Evolutionary conservation across 1,284 basidiomycete genomes (phyloP).

Genomic region (Ustilago cynodontis): DNA sequence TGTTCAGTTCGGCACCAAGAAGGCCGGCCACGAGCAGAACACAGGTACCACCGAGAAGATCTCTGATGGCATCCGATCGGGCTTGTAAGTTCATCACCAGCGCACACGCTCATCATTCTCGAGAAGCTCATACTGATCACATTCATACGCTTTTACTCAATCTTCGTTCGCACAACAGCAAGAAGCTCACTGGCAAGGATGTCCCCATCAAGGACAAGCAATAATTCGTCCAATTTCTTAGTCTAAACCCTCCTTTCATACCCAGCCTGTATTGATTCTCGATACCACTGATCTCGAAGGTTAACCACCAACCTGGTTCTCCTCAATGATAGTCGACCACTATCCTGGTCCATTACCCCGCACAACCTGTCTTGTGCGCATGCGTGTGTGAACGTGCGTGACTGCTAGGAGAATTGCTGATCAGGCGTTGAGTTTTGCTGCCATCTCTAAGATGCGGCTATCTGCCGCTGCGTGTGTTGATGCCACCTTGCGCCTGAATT

Average conservation of each 20-base stretch:
- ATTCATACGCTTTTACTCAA: not conserved
- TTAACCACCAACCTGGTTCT: too few relatives aligned
- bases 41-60: slow-evolving; percentile 57
- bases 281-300: slow-evolving; percentile 11
- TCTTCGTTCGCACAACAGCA: slow-evolving; percentile 25
- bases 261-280: slow-evolving; percentile 1
- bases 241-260: slow-evolving; percentile 1
- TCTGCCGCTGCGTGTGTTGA: not conserved
- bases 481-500: too few relatives aligned
- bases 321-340: not conserved
- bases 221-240: slow-evolving; percentile 10
- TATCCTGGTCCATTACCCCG: not conserved
- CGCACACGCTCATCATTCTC: not conserved
- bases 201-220: slow-evolving; percentile 64
- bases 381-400: not conserved
- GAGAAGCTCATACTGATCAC: not conserved
- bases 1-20: slow-evolving; percentile 40
- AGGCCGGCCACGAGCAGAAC: slow-evolving; percentile 52
- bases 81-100: slow-evolving; percentile 39
- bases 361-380: not conserved
- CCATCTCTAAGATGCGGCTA: not conserved
- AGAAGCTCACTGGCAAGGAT: slow-evolving; percentile 62
- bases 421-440: not conserved
- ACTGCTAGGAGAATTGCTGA: not conserved
- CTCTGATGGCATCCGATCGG: slow-evolving; percentile 58